These are phyloP conservation scores for Candida schatavii DNA, from an alignment of 805 yeast species.

Conservation along the genomic window DNA sequence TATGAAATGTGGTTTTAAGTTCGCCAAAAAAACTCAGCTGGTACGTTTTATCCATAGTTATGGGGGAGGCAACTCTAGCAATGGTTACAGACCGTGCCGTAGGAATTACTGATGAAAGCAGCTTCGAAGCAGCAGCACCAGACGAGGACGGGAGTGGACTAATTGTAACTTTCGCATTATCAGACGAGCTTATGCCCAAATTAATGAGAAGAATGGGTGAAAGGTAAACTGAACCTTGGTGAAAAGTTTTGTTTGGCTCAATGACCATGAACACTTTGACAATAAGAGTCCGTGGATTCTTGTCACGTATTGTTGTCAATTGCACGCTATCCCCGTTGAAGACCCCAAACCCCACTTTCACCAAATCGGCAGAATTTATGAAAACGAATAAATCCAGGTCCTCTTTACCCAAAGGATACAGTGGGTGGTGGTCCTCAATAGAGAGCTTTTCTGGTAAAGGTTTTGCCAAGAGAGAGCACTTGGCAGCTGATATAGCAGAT, in stretches of 20 bases:
- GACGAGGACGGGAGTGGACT: background rate
- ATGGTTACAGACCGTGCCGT: constrained; percentile 64
- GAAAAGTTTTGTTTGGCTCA: constrained; percentile 54
- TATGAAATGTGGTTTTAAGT: constrained; percentile 60
- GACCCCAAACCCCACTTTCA: constrained; percentile 50
- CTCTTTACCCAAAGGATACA: constrained; percentile 23
- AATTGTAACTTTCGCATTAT: constrained; percentile 3
- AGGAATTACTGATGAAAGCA: constrained; percentile 31
- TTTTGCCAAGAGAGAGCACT: constrained; percentile 11
- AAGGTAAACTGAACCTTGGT: constrained; percentile 42
- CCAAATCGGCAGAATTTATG: constrained; percentile 48
- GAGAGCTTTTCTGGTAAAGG: constrained; percentile 30
- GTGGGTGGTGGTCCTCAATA: constrained; percentile 18
- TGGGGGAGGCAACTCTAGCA: constrained; percentile 65
- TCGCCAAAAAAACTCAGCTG: constrained; percentile 62
- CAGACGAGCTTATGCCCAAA: constrained; percentile 32
- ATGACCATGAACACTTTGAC: constrained; percentile 56
- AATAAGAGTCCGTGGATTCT: constrained; percentile 11
- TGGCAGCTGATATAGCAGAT: constrained; percentile 16
- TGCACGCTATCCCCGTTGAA: constrained; percentile 68
- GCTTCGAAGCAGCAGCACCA: background rate
- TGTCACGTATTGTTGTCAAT: constrained; percentile 16
- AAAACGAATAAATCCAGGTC: constrained; percentile 38
- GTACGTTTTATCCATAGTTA: constrained; percentile 59
- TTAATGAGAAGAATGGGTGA: constrained; percentile 64